phyloP scores from a whole-genome alignment of 495 filamentous ascomycete genomes.

The Xylaria castorea region DNA sequence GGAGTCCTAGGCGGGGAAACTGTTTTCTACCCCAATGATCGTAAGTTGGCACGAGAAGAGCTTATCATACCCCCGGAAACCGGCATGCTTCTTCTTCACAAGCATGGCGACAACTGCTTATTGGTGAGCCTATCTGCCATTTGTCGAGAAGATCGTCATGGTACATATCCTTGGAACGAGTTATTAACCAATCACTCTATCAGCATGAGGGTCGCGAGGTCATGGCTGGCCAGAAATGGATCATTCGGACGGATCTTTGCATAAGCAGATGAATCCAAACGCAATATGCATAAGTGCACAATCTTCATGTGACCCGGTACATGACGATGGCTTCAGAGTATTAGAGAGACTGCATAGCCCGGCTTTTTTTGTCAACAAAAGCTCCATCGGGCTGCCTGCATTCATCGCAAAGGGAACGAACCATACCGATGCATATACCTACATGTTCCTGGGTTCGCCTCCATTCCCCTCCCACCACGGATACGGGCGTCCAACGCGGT shows the following conservation, averaged over 20 bases:
- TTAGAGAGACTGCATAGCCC: neutral
- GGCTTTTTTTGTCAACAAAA: neutral
- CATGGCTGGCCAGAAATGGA: conserved; percentile 86
- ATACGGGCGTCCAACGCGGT: neutral
- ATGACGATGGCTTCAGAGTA: neutral
- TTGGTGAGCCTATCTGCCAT: conserved; percentile 50
- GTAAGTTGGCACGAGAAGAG: conserved; percentile 61
- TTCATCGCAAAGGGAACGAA: neutral
- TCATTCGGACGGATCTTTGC: conserved; percentile 86
- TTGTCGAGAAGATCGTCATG: neutral
- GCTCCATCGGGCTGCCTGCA: neutral
- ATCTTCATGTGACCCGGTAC: neutral
- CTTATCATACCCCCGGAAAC: conserved; percentile 75
- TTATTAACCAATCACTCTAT: conserved; percentile 11
- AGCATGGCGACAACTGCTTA: conserved; percentile 88
- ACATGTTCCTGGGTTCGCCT: neutral
- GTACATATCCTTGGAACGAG: neutral
- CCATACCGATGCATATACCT: neutral
- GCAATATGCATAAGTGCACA: neutral
- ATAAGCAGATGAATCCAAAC: conserved; percentile 47
- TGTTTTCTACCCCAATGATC: conserved; percentile 83
- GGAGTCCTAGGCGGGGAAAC: conserved; percentile 85
- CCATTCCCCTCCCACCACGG: neutral
- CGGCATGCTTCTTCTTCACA: conserved; percentile 85
- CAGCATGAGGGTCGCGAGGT: conserved; percentile 85